Evolutionary conservation across 306 rosid species (phyloP), one percentile per base, ranked within the genome.

Genomic region (Sophora flavescens): DNA sequence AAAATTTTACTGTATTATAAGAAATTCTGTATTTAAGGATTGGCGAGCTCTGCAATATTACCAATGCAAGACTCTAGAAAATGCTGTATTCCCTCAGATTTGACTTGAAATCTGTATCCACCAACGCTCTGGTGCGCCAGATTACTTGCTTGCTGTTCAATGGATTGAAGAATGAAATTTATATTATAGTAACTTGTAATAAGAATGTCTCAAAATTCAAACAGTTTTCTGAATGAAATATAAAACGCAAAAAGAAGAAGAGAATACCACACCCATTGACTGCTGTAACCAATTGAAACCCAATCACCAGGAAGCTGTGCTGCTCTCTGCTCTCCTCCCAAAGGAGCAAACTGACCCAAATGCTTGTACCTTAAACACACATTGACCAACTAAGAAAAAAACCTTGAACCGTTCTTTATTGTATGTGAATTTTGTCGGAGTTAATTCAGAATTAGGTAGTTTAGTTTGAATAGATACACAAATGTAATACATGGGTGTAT

Each of bases 271-370:
- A 92, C 86, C 99, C 99, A 95, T 85, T 95, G 99, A 65, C 88
- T 82, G 87, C 99, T 95, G 59, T 84, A 91, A 53, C 99, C 99
- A 61, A 95, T 92, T 28, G 98, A 95, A 36, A 95, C 97, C 92
- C 97, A 91, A 82, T 95, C 99, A 22, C 97, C 97, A 6, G 99
- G 99, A 83, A 95, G 97, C 81, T 95, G 99, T 16, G 99, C 98
- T 4, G 99, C 99, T 70, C 98, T 92, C 86, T 92, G 91, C 70
- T 95, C 99, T 76, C 99, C 99, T 42, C 99, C 99, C 81, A 95
- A 78, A 17, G 99, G 99, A 78, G 99, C 99, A 26, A 95, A 95
- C 78, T 95, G 99, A 62, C 99, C 99, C 16, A 95, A 87, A 83
- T 92, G 99, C 83, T 89, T 92, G 87, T 95, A 95, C 93, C 98